Evolutionary conservation across 129 eudicot species (phyloP).

Genomic region (Flaveria linearis): DNA sequence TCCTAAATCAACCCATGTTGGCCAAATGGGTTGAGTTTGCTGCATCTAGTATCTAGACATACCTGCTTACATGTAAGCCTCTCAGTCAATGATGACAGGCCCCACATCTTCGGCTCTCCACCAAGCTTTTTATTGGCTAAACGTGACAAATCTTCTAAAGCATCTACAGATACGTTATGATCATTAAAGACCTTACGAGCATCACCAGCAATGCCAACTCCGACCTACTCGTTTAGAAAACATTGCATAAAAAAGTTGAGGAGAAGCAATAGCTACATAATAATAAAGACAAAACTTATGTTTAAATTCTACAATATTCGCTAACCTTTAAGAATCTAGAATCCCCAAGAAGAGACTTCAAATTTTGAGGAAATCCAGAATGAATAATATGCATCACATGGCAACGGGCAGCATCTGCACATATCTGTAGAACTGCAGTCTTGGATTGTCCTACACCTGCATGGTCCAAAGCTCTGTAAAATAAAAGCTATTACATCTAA

Average conservation of each 20-base stretch:
- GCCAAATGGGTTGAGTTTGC: neutral
- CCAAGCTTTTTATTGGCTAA: slow-evolving; percentile 77
- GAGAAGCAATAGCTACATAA: neutral
- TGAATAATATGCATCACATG: slow-evolving; percentile 79
- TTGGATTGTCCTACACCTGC: slow-evolving; percentile 71
- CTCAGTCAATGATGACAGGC: slow-evolving; percentile 64
- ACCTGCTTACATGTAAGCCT: slow-evolving; percentile 70
- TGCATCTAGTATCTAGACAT: neutral
- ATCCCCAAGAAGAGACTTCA: slow-evolving; percentile 71
- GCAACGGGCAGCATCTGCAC: slow-evolving; percentile 60
- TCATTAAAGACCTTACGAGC: slow-evolving; percentile 65
- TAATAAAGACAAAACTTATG: neutral
- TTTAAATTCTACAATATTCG: neutral
- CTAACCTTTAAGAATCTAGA: slow-evolving; percentile 58
- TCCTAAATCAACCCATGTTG: neutral
- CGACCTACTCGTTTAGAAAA: slow-evolving; percentile 50
- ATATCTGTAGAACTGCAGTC: slow-evolving; percentile 86
- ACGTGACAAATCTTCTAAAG: slow-evolving; percentile 63
- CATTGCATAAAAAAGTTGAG: neutral
- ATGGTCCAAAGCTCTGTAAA: slow-evolving; percentile 24
- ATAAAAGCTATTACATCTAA: neutral
- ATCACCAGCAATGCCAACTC: slow-evolving; percentile 74
- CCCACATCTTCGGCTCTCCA: slow-evolving; percentile 59
- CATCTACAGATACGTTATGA: slow-evolving; percentile 55
- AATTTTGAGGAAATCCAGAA: slow-evolving; percentile 68